Conservation (phyloP, 192 early-diverging fungal species). For the Coemansia sp. region DNA sequence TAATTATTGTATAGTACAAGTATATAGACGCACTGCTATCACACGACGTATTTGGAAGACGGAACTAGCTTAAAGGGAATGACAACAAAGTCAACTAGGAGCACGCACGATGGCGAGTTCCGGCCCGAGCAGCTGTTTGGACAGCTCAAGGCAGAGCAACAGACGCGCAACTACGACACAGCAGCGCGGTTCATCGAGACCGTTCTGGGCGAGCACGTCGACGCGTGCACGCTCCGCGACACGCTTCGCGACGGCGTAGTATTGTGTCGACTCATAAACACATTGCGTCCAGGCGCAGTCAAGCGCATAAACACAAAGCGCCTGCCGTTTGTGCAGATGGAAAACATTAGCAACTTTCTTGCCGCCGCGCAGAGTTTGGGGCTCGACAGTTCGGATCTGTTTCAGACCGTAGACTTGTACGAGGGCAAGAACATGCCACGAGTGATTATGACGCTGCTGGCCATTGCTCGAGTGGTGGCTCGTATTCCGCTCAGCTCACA, state of each 20-base stretch:
- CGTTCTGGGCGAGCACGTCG: constrained; percentile 59
- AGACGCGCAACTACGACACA: constrained; percentile 61
- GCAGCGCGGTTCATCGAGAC: constrained; percentile 65
- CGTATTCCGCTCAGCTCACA: constrained; percentile 51
- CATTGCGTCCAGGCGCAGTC: constrained; percentile 70
- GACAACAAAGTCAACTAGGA: not conserved
- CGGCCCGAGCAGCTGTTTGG: constrained; percentile 57
- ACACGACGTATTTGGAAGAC: no score
- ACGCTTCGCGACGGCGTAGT: constrained; percentile 74
- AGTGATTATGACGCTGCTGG: constrained; percentile 74
- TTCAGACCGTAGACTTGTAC: constrained; percentile 78
- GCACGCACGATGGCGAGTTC: constrained; percentile 31
- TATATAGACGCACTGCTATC: not conserved
- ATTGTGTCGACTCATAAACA: constrained; percentile 79
- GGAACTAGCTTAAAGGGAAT: not conserved
- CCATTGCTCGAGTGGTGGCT: constrained; percentile 65
- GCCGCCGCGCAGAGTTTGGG: constrained; percentile 71
- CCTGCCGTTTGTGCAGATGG: constrained; percentile 83
- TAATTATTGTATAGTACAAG: constrained; percentile 1
- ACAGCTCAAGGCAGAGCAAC: constrained; percentile 62
- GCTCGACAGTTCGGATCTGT: constrained; percentile 70
- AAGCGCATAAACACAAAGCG: constrained; percentile 68
- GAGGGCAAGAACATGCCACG: constrained; percentile 78
- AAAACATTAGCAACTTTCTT: constrained; percentile 78
- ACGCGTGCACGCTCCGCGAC: constrained; percentile 58